These are phyloP conservation scores for Andrographis paniculata DNA, from an alignment of 305 asterid genomes.

Conservation along the genomic window DNA sequence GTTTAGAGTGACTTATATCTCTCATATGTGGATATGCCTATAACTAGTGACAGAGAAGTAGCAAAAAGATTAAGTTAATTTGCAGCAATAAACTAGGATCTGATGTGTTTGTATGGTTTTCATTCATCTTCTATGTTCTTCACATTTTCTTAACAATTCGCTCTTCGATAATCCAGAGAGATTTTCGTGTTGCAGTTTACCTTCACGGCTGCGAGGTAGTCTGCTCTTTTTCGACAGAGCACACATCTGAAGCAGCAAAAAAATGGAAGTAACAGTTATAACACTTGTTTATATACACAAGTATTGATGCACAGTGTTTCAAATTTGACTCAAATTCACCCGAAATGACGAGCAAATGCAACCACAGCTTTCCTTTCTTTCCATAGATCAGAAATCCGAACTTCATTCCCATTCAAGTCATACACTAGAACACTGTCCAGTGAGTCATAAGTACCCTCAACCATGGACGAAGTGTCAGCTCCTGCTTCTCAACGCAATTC, in stretches of 20 bases:
- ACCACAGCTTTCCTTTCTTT: constrained; percentile 88
- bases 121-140: no score
- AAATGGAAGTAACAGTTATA: no score
- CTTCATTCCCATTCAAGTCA: constrained; percentile 54
- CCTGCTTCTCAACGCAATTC: constrained; percentile 30
- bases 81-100: no score
- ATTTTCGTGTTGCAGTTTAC: constrained; percentile 24
- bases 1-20: no score
- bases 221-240: constrained; percentile 85
- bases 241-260: constrained; percentile 57
- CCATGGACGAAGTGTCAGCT: constrained; percentile 28
- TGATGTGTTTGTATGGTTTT: no score
- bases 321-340: constrained; percentile 33
- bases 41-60: background rate
- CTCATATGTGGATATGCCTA: no score
- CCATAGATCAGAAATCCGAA: constrained; percentile 79
- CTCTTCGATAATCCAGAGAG: no score
- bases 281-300: no score
- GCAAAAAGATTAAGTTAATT: background rate
- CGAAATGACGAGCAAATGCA: constrained; percentile 97
- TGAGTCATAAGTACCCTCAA: constrained; percentile 28
- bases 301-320: no score
- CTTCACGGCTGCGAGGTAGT: constrained; percentile 73
- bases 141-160: no score
- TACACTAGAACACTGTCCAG: constrained; percentile 56